Evolutionary conservation across 2,329 filamentous ascomycete genomes (phyloP).

Genomic region (Thermothelomyces thermophilus): DNA sequence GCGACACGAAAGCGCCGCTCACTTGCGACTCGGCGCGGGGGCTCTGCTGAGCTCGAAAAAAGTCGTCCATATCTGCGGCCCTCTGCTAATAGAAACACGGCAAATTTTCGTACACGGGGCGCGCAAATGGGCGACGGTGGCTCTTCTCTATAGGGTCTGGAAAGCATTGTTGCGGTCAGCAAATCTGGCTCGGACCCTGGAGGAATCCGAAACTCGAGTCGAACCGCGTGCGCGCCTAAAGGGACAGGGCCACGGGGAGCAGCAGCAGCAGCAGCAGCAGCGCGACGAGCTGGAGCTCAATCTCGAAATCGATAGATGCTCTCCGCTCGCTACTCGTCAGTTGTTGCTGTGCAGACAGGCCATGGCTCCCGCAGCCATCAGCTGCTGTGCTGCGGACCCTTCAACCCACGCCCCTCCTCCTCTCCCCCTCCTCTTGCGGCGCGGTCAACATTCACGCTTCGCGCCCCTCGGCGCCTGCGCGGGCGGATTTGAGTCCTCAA

Average conservation of each 20-base stretch:
- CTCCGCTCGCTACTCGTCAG: not conserved
- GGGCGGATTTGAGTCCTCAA: not conserved
- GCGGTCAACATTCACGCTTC: not conserved
- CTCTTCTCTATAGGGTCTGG: constrained; percentile 34
- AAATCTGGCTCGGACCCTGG: constrained; percentile 6
- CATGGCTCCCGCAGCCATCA: not conserved
- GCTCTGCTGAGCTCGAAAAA: constrained; percentile 71
- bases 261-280: too few species aligned
- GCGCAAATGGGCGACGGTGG: constrained; percentile 28
- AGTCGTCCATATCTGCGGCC: constrained; percentile 57
- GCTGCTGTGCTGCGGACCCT: not conserved
- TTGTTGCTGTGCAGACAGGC: not conserved
- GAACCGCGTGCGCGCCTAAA: not conserved
- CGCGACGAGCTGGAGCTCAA: too few species aligned
- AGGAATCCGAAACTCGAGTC: not conserved
- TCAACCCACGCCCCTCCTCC: too few species aligned
- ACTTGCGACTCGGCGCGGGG: constrained; percentile 70
- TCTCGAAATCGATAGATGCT: too few species aligned
- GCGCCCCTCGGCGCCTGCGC: not conserved
- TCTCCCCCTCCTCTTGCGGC: not conserved
- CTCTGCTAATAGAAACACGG: constrained; percentile 32
- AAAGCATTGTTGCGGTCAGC: constrained; percentile 19
- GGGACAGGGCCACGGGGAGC: not conserved
- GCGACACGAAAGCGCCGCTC: constrained; percentile 62
- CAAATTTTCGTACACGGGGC: constrained; percentile 35